A percentile compares a stretch with the other conserved stretches of the same genome.
These are phyloP conservation scores for Diversispora eburnea DNA, from an alignment of 192 early-diverging fungal genomes.

Conservation along the genomic window DNA sequence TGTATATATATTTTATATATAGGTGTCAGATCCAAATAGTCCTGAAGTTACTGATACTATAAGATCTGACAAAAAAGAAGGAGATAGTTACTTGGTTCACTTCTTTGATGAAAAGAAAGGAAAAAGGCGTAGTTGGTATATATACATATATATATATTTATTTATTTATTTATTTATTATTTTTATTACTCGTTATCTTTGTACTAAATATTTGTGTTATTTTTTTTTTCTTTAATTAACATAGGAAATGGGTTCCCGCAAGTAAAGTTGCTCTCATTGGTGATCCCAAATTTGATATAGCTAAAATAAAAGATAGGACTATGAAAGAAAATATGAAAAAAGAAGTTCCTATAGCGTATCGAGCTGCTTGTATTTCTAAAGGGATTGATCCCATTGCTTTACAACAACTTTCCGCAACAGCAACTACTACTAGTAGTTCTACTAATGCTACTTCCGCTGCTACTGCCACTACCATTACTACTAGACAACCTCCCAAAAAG, in stretches of 20 bases:
- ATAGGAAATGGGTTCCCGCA: conserved; percentile 29
- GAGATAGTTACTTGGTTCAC: conserved; percentile 32
- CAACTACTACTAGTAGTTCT: neutral
- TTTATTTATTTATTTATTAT: neutral
- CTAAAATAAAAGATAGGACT: conserved; percentile 21
- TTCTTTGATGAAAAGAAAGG: conserved; percentile 36
- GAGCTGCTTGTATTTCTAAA: conserved; percentile 11
- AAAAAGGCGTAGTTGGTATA: conserved; percentile 27
- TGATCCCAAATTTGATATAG: conserved; percentile 15
- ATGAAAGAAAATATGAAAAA: conserved; percentile 25
- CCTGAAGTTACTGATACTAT: conserved; percentile 34
- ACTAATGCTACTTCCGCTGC: neutral
- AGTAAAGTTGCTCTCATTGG: conserved; percentile 22
- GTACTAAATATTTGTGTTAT: neutral
- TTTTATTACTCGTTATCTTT: neutral
- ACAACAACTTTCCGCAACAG: conserved; percentile 1
- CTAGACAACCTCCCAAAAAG: no score
- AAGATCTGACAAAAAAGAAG: conserved; percentile 28
- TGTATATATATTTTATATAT: neutral
- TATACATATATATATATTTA: neutral
- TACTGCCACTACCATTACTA: no score
- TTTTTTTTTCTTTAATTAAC: neutral
- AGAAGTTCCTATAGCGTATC: conserved; percentile 25
- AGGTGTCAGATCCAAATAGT: conserved; percentile 43
- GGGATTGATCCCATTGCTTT: neutral